A percentile compares a stretch with the other conserved stretches of the same genome.
Evolutionary conservation across 805 yeast species (phyloP).

Genomic region (Ogataea siamensis): DNA sequence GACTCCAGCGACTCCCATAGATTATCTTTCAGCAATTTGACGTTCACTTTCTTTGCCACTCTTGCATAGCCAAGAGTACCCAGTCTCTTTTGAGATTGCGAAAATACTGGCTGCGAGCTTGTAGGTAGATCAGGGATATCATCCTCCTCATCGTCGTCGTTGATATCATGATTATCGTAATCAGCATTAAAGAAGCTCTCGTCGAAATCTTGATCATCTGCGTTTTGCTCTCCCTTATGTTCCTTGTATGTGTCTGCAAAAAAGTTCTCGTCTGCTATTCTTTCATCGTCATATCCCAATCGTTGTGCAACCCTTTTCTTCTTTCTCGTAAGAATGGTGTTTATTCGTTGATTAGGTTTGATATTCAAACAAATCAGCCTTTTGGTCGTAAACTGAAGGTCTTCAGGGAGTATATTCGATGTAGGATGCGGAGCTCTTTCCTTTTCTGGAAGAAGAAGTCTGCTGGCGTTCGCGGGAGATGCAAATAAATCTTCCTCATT

Average conservation of each 20-base stretch:
- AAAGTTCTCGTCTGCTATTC: slow-evolving; percentile 48
- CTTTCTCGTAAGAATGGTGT: slow-evolving; percentile 27
- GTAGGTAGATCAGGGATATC: slow-evolving; percentile 27
- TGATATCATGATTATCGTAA: slow-evolving; percentile 38
- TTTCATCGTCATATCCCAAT: slow-evolving; percentile 28
- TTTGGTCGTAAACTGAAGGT: slow-evolving; percentile 48
- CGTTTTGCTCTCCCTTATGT: slow-evolving; percentile 22
- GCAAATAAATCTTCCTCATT: slow-evolving; percentile 29
- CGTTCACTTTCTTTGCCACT: slow-evolving; percentile 48
- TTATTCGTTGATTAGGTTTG: slow-evolving; percentile 39
- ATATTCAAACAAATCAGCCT: slow-evolving; percentile 45
- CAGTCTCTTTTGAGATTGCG: slow-evolving; percentile 21
- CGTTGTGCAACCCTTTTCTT: slow-evolving; percentile 21
- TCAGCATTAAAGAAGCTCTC: slow-evolving; percentile 26
- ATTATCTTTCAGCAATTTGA: slow-evolving; percentile 45
- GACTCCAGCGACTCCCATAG: slow-evolving; percentile 41
- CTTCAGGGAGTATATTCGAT: slow-evolving; percentile 44
- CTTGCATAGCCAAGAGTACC: slow-evolving; percentile 41
- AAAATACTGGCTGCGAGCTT: slow-evolving; percentile 19
- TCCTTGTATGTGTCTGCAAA: slow-evolving; percentile 48
- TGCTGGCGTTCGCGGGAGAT: slow-evolving; percentile 22
- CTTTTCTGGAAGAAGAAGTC: slow-evolving; percentile 26
- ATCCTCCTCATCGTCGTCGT: slow-evolving; percentile 32
- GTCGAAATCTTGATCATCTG: slow-evolving; percentile 12
- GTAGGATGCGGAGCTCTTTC: slow-evolving; percentile 26